phyloP scores from a whole-genome alignment of 1,284 basidiomycete genomes.

The Ceratobasidium sp. region DNA sequence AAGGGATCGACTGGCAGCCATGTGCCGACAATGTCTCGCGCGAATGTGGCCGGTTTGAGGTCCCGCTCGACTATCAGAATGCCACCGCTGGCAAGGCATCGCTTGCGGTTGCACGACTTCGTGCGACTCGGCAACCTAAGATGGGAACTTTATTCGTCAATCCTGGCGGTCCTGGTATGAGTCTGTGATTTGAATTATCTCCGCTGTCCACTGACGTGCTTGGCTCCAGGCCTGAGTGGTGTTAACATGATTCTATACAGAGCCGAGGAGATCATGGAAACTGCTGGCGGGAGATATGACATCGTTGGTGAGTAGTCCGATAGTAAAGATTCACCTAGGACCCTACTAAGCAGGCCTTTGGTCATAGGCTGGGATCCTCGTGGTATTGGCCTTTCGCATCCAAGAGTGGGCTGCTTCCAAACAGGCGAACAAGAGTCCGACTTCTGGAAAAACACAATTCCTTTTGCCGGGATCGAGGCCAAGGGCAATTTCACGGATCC shows the following conservation, averaged over 20 bases:
- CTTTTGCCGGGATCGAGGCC: not conserved
- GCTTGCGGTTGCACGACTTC: slow-evolving; percentile 22
- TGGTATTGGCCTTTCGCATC: slow-evolving; percentile 13
- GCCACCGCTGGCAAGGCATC: slow-evolving; percentile 27
- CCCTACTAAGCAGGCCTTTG: not conserved
- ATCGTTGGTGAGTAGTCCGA: slow-evolving; percentile 18
- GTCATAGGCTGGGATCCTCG: slow-evolving; percentile 43
- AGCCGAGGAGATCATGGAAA: not conserved
- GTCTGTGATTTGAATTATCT: not conserved
- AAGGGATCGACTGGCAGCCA: slow-evolving; percentile 10
- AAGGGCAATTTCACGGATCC: slow-evolving; percentile 23
- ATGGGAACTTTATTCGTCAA: slow-evolving; percentile 45
- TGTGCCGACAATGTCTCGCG: slow-evolving; percentile 14
- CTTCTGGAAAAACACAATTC: slow-evolving; percentile 22
- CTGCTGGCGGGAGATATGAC: slow-evolving; percentile 34
- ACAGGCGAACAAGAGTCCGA: not conserved
- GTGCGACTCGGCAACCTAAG: slow-evolving; percentile 7
- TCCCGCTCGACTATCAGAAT: slow-evolving; percentile 43
- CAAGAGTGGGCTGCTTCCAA: slow-evolving; percentile 17
- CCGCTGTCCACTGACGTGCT: not conserved
- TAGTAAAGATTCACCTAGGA: not conserved
- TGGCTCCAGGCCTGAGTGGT: not conserved
- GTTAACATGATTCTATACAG: not conserved
- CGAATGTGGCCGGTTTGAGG: slow-evolving; percentile 40
- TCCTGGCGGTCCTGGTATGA: slow-evolving; percentile 39